Evolutionary conservation across 2,329 filamentous ascomycete genomes (phyloP), one percentile per base, ranked within the genome.

Genomic region (Claviceps capensis): DNA sequence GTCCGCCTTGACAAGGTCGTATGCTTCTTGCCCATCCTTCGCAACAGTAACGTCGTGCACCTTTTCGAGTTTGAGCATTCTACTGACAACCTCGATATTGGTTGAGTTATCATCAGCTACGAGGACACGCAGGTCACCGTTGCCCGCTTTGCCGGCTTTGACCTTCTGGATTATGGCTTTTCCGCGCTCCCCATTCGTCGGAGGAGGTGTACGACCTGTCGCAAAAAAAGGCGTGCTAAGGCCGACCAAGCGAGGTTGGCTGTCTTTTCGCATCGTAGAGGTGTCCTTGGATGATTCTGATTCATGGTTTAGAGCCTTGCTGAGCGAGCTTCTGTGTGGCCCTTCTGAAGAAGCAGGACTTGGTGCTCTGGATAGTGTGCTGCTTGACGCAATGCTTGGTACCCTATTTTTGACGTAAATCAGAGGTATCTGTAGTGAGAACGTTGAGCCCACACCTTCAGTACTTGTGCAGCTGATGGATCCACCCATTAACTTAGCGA

Each of bases 1-100:
- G 56, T 82, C 85, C 16, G 81, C 81, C 63, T 88, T 90, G 57
- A 95, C 89, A 30, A 85, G 74, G 55, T 95, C 88, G 54, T 89
- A 87, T 0, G 90, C 90, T 67, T 95, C 87, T 65, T 94, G 86
- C 0, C 85, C 86, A 60, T 88, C 85, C 63, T 88, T 87, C 50
- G 89, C 90, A 49, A 95, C 84, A 0, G 86, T 91, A 16, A 95
- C 88, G 63, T 95, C 87, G 64, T 85, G 86, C n/a, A 89, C 78
- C 37, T 85, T 82, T 62, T 89, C 86, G 0, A 89, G 75, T 65
- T 88, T 88, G 30, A 84, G 70, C 77, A 84, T 81, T 50, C 77
- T 71, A 59, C 79, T 77, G 36, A 78, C 73, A 1, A 77, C 74
- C 56, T 81, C 73, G 53, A 81, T 73, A 54, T 82, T 80, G 58